These are phyloP conservation scores for Aspergillus luchuensis DNA, from an alignment of 2,329 filamentous ascomycete genomes.

Conservation along the genomic window DNA sequence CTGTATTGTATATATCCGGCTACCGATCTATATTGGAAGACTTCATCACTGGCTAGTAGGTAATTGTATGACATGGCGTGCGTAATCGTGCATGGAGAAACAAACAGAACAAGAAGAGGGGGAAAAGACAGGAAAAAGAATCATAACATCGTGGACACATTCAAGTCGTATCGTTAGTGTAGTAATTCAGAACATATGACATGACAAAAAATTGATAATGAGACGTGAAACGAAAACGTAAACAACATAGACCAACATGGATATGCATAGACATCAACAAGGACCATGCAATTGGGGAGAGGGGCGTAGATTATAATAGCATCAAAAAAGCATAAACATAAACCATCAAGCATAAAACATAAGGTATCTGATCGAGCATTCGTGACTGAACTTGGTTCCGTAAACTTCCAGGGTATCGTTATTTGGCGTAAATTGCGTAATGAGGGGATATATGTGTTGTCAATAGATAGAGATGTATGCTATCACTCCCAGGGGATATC, in stretches of 20 bases:
- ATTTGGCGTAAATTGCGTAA: background rate
- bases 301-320: too few species aligned
- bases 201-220: background rate
- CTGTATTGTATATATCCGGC: background rate
- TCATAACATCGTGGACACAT: conserved; percentile 12
- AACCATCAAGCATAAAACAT: too few species aligned
- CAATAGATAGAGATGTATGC: too few species aligned
- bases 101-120: background rate
- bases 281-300: too few species aligned
- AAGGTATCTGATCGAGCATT: background rate
- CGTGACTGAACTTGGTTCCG: background rate
- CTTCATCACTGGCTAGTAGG: background rate
- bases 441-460: background rate
- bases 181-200: conserved; percentile 7
- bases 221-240: background rate
- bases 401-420: background rate
- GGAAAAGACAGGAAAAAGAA: background rate
- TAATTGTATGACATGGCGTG: background rate
- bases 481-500: conserved; percentile 64
- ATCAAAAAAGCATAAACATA: too few species aligned
- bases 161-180: conserved; percentile 5
- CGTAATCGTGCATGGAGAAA: background rate
- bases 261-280: too few species aligned
- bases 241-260: background rate
- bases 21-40: background rate